A percentile compares a stretch with the other conserved stretches of the same genome.
Conservation (phyloP, 2,329 filamentous ascomycete genomes). For the Scedosporium minutisporum region DNA sequence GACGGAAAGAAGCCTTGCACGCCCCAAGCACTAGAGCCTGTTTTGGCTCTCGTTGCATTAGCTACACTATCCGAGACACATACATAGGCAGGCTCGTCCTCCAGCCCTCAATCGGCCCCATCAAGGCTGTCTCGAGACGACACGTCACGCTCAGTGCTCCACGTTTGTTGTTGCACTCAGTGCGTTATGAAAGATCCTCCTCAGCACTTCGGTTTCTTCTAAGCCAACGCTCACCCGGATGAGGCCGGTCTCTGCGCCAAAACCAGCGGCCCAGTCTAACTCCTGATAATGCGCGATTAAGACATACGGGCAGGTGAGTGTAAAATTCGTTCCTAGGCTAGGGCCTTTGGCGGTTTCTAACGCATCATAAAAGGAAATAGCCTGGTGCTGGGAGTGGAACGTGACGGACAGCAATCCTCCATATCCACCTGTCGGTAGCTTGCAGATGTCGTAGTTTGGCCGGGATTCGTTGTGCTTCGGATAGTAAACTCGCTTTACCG, state of each 20-base stretch:
- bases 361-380: constrained; percentile 74
- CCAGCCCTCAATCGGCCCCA: too few relatives aligned
- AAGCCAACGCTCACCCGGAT: constrained; percentile 84
- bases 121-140: too few relatives aligned
- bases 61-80: too few relatives aligned
- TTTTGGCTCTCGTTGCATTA: too few relatives aligned
- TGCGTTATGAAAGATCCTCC: constrained; percentile 56
- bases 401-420: constrained; percentile 81
- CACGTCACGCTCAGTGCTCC: too few relatives aligned
- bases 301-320: constrained; percentile 82
- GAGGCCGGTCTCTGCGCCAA: constrained; percentile 71
- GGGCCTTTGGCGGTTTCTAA: constrained; percentile 87
- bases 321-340: constrained; percentile 94
- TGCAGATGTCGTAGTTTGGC: constrained; percentile 68
- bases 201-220: constrained; percentile 63
- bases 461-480: constrained; percentile 67
- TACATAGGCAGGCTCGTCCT: too few relatives aligned
- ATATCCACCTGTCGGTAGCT: constrained; percentile 68
- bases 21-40: background rate
- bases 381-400: constrained; percentile 61
- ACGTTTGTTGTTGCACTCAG: constrained; percentile 43
- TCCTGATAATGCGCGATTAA: constrained; percentile 86
- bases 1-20: background rate
- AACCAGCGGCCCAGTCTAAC: constrained; percentile 78
- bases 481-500: constrained; percentile 75